Evolutionary conservation across 129 eudicot species (phyloP).

Genomic region (Centaurea solstitialis): DNA sequence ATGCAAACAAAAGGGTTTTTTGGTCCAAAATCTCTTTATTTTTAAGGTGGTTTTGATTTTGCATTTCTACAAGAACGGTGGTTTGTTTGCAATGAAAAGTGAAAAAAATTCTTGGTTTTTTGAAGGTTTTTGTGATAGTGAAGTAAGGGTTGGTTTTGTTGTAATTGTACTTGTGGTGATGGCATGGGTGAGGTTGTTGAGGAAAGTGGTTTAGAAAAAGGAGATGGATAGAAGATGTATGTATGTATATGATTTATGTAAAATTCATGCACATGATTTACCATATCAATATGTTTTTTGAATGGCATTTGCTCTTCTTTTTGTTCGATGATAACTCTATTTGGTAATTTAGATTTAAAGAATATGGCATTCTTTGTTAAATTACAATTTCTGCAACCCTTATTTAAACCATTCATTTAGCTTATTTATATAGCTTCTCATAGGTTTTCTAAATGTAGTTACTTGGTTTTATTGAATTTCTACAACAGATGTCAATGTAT

Average conservation of each 20-base stretch:
- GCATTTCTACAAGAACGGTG: slow-evolving; percentile 9
- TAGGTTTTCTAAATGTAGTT: too few species aligned
- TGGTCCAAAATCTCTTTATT: neutral
- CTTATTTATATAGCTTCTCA: too few species aligned
- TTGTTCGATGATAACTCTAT: too few species aligned
- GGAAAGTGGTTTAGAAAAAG: neutral
- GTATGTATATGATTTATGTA: slow-evolving; percentile 34
- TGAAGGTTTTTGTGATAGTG: slow-evolving; percentile 4
- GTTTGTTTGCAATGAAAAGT: slow-evolving; percentile 18
- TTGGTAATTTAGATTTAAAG: neutral
- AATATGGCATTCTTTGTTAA: too few species aligned
- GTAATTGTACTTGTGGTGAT: neutral
- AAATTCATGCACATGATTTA: slow-evolving; percentile 14
- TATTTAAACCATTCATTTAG: too few species aligned
- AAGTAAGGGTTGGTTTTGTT: slow-evolving; percentile 13
- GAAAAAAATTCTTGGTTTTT: neutral
- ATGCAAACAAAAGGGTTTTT: neutral
- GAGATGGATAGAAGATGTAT: slow-evolving; percentile 26
- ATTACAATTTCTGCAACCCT: too few species aligned
- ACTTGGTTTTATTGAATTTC: too few species aligned
- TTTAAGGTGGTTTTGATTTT: neutral
- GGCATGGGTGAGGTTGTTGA: neutral
- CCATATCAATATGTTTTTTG: neutral
- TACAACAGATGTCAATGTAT: too few species aligned
- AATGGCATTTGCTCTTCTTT: neutral